Percentiles rank a stretch among this genome's conserved stretches.
Evolutionary conservation across 768 basidiomycete species (phyloP).

Genomic region (Rhizopogon sp.): DNA sequence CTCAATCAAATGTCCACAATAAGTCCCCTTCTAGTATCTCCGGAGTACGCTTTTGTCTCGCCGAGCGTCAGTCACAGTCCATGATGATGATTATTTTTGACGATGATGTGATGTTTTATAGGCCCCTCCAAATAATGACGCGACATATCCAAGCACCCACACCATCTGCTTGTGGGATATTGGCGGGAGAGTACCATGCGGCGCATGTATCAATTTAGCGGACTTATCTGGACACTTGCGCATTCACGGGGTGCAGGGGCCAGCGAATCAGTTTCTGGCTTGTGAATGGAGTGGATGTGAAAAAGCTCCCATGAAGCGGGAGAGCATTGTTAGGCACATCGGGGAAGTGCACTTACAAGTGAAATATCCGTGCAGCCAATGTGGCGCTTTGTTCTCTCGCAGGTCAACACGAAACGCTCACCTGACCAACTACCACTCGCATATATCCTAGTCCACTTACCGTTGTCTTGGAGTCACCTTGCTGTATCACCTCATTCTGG

Average conservation of each 20-base stretch:
- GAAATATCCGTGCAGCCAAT: constrained; percentile 12
- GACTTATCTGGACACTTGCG: constrained; percentile 20
- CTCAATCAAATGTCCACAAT: not conserved
- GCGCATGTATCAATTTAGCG: not conserved
- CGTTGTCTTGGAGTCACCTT: not conserved
- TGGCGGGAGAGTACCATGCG: not conserved
- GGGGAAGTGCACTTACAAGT: constrained; percentile 19
- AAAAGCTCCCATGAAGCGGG: constrained; percentile 16
- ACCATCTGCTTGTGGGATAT: constrained; percentile 9
- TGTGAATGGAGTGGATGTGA: constrained; percentile 19
- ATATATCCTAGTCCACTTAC: not conserved
- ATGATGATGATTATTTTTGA: not conserved
- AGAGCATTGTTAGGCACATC: constrained; percentile 23
- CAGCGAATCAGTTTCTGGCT: constrained; percentile 1
- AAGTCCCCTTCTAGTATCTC: not conserved
- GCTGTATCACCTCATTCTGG: not conserved
- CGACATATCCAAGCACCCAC: not conserved
- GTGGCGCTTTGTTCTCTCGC: constrained; percentile 21
- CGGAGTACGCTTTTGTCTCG: not conserved
- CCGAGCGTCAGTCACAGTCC: not conserved
- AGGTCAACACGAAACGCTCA: constrained; percentile 16
- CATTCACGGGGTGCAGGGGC: constrained; percentile 14
- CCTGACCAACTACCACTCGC: not conserved
- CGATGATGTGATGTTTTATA: not conserved
- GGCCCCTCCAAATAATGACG: not conserved